Conservation (phyloP, 2,329 filamentous ascomycete species). For the Thelonectria discophora region DNA sequence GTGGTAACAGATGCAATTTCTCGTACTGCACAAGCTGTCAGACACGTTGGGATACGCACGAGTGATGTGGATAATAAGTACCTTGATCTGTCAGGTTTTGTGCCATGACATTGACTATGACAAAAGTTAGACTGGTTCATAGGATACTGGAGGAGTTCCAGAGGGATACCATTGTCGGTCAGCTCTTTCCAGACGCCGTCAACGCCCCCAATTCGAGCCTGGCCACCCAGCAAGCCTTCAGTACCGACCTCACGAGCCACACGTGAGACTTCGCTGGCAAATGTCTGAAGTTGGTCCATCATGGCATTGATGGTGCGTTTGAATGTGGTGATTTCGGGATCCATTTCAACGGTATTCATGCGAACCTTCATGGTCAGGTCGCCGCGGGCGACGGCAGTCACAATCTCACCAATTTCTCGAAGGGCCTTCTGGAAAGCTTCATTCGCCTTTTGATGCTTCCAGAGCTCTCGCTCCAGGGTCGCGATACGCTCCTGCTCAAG, state of each 20-base stretch:
- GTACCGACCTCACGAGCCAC: constrained; percentile 96
- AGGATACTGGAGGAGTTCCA: neutral
- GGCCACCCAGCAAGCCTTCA: constrained; percentile 91
- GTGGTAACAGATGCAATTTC: constrained; percentile 88
- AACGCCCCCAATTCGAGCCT: constrained; percentile 92
- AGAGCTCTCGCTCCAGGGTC: constrained; percentile 88
- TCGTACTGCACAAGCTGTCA: constrained; percentile 62
- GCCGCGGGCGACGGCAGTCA: constrained; percentile 93
- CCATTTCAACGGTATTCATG: constrained; percentile 95
- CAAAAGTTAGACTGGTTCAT: constrained; percentile 24
- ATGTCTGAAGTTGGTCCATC: constrained; percentile 98
- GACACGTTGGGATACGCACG: constrained; percentile 1
- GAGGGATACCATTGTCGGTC: constrained; percentile 76
- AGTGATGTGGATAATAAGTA: constrained; percentile 40
- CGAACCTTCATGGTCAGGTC: constrained; percentile 97
- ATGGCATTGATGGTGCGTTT: constrained; percentile 99
- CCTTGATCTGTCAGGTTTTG: constrained; percentile 82
- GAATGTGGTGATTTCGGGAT: constrained; percentile 97
- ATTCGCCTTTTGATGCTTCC: constrained; percentile 98
- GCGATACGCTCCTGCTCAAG: constrained; percentile 90
- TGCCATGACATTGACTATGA: constrained; percentile 80
- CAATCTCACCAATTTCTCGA: constrained; percentile 95
- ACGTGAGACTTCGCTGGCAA: constrained; percentile 94
- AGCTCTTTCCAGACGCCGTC: constrained; percentile 98
- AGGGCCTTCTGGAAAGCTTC: constrained; percentile 98